These are phyloP conservation scores for Cystobasidium ongulense DNA, from an alignment of 768 basidiomycete genomes.

Conservation along the genomic window DNA sequence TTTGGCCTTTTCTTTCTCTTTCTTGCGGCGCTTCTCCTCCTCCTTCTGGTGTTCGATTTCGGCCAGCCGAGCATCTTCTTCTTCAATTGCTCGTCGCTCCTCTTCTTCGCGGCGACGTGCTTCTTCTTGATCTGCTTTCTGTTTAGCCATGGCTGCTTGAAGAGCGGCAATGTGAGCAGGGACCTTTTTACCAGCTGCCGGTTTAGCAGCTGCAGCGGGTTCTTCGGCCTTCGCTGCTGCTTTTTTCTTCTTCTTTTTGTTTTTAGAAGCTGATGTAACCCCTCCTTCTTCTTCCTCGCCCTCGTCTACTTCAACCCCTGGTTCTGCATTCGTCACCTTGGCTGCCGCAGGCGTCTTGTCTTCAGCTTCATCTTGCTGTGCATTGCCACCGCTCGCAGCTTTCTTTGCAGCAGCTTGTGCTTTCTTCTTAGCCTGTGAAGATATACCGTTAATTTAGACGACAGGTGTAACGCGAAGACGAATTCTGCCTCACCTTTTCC, in stretches of 20 bases:
- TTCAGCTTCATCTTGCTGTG: conserved; percentile 30
- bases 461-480: neutral
- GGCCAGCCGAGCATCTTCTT: conserved; percentile 69
- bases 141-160: conserved; percentile 85
- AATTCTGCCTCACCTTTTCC: conserved; percentile 61
- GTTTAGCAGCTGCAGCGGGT: conserved; percentile 38
- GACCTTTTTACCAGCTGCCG: conserved; percentile 50
- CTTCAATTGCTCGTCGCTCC: conserved; percentile 62
- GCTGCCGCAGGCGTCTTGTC: conserved; percentile 35
- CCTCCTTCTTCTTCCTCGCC: conserved; percentile 32
- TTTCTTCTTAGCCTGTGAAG: conserved; percentile 77
- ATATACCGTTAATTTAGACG: neutral
- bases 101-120: conserved; percentile 64
- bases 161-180: conserved; percentile 64
- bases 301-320: conserved; percentile 36
- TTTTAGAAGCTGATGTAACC: conserved; percentile 37
- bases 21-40: conserved; percentile 82
- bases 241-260: conserved; percentile 45
- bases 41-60: conserved; percentile 84
- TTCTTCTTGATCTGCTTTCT: conserved; percentile 80
- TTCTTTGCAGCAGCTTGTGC: conserved; percentile 82
- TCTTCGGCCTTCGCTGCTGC: conserved; percentile 39
- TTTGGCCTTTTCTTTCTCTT: conserved; percentile 92
- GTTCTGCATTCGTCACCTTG: conserved; percentile 38
- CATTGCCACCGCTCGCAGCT: conserved; percentile 37